Evolutionary conservation across 225 moss, liverwort and hornwort species (phyloP), one percentile per base, ranked within the genome.

Genomic region (Asterella californica): DNA sequence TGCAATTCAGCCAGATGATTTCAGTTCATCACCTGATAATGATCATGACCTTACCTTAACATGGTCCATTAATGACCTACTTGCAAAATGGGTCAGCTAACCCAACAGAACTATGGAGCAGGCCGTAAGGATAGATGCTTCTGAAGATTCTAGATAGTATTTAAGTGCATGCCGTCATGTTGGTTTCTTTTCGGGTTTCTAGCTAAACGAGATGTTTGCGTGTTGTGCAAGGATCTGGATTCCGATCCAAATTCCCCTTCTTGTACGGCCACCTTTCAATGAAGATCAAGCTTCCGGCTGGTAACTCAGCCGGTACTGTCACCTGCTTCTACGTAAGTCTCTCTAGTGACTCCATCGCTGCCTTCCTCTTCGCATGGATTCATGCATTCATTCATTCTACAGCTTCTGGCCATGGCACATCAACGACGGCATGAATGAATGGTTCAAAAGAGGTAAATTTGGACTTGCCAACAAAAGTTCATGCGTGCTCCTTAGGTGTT

Each of bases 181-280:
- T 59, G 17, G 11, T 17, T 59, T 59, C 19, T 12, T 59, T 59
- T 24, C 24, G 11, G 57, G 42, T 42, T 42, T 64, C 64, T 29
- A n/a, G 27, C 9, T 5, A 64, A n/a, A n/a, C 0, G 27, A 27
- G 64, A 42, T 64, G 29, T 12, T n/a, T 64, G 64, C 14, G 27
- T 22, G 24, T 27, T 64, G 64, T 64, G 57, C 2, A 5, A 79
- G 85, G 85, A 76, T 85, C 82, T 75, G 85, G 85, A 36, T 85
- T 85, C 24, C 60, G 54, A 72, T 85, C 85, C 29, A 82, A 70
- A 29, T 9, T 6, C 76, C 46, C 61, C 2, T 82, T 82, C 30
- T 61, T 85, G 25, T 85, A 52, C 19, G 85, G 85, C 52, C 76
- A 85, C 82, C 70, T 85, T 38, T 81, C 82, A 29, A 85, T 85